Base-by-base conservation (phyloP, 169 alveolate genomes). In the Cryptosporidium bovis region DNA sequence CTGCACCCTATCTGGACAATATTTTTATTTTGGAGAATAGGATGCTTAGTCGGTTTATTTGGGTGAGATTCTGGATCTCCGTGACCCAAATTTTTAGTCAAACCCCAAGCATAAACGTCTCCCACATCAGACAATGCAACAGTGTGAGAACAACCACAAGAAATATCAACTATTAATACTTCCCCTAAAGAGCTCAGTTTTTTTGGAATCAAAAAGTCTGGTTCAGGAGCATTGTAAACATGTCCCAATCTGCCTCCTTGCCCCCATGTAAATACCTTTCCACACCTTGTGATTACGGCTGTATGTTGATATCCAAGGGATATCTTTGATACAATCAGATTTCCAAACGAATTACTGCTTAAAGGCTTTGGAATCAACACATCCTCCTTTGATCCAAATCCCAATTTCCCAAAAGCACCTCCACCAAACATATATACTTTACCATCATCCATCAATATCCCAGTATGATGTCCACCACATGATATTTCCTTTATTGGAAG, bases 161-260 rank as follows among this genome's bases (percentile, higher is more conserved):
- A 82, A 34, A 90, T 69, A 12, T 67, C 90, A 16, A 67, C 67
- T 33, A 82, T 83, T 27, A 90, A 82, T 15, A 66, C 64, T 3
- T 68, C 53, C 40, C 46, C 90, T 16, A 90, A 69, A 16, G 51
- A 62, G 18, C 56, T 58, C 31, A 90, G 68, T 24, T 46, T 82
- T 40, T 83, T 82, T 8, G 92, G 92, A n/a, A 50, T 50, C 83
- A 56, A 71, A 55, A 69, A 68, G 68, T 50, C 91, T 62, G 46
- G 84, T n/a, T 67, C 82, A 31, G 84, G 82, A 16, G 77, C 82
- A 69, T 71, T 84, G 64, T 55, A 84, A 27, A 82, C 44, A 67
- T 46, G 90, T 24, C 93, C 82, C n/a, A 84, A 83, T 44, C 93
- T 65, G 10, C 93, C 82, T 20, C 93, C 93, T 67, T 90, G 93